Evolutionary conservation across 140 eudicot species (phyloP).

Genomic region (Erigeron philadelphicus): DNA sequence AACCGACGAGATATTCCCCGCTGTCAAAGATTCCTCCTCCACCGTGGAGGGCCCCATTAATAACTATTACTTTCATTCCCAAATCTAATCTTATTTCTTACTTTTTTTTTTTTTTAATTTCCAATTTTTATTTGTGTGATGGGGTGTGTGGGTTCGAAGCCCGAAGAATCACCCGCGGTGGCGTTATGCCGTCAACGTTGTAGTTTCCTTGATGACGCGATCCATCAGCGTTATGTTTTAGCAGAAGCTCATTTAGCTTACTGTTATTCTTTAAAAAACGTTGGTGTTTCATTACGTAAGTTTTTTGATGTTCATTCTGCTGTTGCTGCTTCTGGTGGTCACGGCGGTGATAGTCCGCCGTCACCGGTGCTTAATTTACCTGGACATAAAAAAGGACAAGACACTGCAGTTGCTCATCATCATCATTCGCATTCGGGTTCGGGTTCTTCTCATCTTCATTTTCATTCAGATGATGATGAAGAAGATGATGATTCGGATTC

Average conservation of each 20-base stretch:
- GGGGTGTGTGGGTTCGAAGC: constrained; percentile 88
- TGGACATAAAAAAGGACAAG: constrained; percentile 36
- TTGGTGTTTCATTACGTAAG: constrained; percentile 63
- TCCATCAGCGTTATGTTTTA: constrained; percentile 60
- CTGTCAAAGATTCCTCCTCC: constrained; percentile 52
- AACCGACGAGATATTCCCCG: constrained; percentile 70
- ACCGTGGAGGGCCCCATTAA: no score
- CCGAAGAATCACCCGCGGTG: constrained; percentile 86
- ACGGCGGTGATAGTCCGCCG: constrained; percentile 23
- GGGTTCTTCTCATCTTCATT: constrained; percentile 69
- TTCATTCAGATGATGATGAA: constrained; percentile 54
- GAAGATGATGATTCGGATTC: constrained; percentile 36
- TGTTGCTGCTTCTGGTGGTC: constrained; percentile 11
- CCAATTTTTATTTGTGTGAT: constrained; percentile 17
- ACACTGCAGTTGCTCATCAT: constrained; percentile 28
- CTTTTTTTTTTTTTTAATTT: neutral
- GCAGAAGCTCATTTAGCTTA: constrained; percentile 81
- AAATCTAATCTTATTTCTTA: neutral
- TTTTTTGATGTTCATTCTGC: constrained; percentile 49
- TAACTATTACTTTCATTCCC: neutral
- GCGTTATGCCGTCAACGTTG: constrained; percentile 66
- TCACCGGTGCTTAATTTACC: constrained; percentile 55
- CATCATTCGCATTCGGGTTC: constrained; percentile 46
- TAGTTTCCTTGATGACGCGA: constrained; percentile 56
- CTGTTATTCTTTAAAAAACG: constrained; percentile 50